phyloP scores from a whole-genome alignment of 352 stramenopile species.

The Lagenidium giganteum region DNA sequence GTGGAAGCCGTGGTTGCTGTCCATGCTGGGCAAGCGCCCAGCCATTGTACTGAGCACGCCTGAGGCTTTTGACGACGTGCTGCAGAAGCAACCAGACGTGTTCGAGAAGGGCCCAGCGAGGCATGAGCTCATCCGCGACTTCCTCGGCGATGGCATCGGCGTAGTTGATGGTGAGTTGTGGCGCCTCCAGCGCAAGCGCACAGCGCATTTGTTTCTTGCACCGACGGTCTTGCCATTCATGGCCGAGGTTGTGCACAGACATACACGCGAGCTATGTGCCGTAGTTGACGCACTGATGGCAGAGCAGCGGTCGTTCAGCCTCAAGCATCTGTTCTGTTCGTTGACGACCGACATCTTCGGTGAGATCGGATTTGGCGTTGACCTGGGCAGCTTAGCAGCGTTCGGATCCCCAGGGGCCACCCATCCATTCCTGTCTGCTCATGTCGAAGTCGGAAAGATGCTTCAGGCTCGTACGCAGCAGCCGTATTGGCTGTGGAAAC shows the following conservation, averaged over 20 bases:
- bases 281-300: constrained; percentile 16
- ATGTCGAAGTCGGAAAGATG: constrained; percentile 16
- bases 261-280: constrained; percentile 19
- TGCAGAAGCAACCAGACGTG: constrained; percentile 64
- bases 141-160: constrained; percentile 83
- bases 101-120: constrained; percentile 64
- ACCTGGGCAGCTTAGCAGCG: constrained; percentile 35
- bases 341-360: constrained; percentile 73
- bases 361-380: constrained; percentile 65
- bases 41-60: constrained; percentile 35
- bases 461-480: constrained; percentile 20
- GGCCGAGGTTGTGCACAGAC: constrained; percentile 37
- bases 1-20: constrained; percentile 39
- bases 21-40: constrained; percentile 25
- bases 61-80: constrained; percentile 46
- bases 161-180: constrained; percentile 56
- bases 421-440: constrained; percentile 13
- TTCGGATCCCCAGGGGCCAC: constrained; percentile 5
- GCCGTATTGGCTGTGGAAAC: constrained; percentile 19
- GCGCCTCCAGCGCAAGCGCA: constrained; percentile 75
- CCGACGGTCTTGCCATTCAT: constrained; percentile 46
- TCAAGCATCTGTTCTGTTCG: constrained; percentile 46
- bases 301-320: constrained; percentile 27
- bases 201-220: constrained; percentile 85
- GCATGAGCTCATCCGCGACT: constrained; percentile 28